Evolutionary conservation across 2,329 filamentous ascomycete species (phyloP).

Genomic region (Neofusicoccum laricinum): DNA sequence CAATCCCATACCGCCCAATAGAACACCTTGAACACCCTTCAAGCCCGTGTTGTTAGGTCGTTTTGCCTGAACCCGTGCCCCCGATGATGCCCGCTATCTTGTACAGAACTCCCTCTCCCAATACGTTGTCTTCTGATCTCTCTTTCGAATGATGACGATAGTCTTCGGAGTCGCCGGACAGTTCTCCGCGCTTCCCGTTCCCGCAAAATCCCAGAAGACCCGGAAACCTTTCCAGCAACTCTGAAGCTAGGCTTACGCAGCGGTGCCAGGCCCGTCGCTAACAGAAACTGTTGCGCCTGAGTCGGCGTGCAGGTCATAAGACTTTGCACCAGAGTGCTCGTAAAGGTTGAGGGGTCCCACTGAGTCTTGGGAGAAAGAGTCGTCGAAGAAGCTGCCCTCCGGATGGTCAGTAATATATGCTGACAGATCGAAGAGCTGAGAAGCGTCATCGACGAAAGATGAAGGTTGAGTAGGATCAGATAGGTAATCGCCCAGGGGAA

Average conservation of each 20-base stretch:
- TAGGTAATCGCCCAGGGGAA: conserved; percentile 35
- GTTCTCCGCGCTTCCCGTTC: conserved; percentile 11
- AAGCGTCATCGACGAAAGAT: conserved; percentile 22
- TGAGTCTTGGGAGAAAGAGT: conserved; percentile 29
- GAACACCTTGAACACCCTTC: conserved; percentile 1
- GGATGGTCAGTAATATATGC: conserved; percentile 26
- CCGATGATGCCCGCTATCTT: conserved; percentile 10
- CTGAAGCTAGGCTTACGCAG: conserved; percentile 37
- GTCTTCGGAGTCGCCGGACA: conserved; percentile 13
- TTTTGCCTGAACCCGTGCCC: conserved; percentile 4
- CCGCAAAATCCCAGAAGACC: conserved; percentile 8
- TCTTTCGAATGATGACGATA: conserved; percentile 8
- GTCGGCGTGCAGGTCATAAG: conserved; percentile 45
- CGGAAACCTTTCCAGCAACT: conserved; percentile 14
- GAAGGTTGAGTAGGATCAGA: conserved; percentile 30
- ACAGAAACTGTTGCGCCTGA: conserved; percentile 44
- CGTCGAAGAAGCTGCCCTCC: conserved; percentile 36
- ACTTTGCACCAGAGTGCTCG: conserved; percentile 39
- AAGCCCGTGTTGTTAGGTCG: conserved; percentile 3
- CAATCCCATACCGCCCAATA: conserved; percentile 6
- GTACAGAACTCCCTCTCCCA: conserved; percentile 9
- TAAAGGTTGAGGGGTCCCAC: conserved; percentile 32
- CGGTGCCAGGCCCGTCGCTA: conserved; percentile 47
- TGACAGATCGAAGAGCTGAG: conserved; percentile 40
- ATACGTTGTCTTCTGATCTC: conserved; percentile 2